These are phyloP conservation scores for Garcia nutans DNA, from an alignment of 345 rosid species.

Conservation along the genomic window DNA sequence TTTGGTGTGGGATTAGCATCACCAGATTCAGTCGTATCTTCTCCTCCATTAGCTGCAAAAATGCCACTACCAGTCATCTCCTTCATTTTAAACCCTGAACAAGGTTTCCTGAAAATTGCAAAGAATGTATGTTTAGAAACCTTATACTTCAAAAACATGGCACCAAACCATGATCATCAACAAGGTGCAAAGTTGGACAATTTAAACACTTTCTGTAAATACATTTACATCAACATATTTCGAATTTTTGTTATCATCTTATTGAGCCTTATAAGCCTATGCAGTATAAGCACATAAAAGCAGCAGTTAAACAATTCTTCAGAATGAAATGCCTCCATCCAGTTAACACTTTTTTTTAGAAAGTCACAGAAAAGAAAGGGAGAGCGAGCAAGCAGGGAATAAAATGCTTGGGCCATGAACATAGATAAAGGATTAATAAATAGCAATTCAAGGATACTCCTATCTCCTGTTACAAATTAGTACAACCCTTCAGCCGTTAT, in stretches of 20 bases:
- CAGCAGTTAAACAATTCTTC: background rate
- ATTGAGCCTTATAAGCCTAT: background rate
- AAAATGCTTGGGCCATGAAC: background rate
- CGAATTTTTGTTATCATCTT: background rate
- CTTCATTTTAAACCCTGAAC: constrained; percentile 89
- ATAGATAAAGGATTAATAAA: background rate
- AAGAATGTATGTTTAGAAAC: constrained; percentile 11
- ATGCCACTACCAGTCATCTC: constrained; percentile 98
- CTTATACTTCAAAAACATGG: background rate
- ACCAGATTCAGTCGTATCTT: constrained; percentile 49
- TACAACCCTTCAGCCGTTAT: no score
- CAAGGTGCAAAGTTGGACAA: background rate
- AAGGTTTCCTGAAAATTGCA: constrained; percentile 66
- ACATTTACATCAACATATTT: no score
- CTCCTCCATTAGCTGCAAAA: constrained; percentile 57
- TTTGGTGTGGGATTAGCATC: constrained; percentile 48
- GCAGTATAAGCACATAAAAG: background rate
- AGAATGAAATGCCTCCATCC: background rate
- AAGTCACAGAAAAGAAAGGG: background rate
- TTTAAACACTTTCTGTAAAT: no score
- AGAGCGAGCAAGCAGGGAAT: background rate
- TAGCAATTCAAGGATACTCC: background rate
- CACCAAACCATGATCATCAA: background rate
- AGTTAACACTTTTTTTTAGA: background rate
- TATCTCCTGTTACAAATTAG: no score